phyloP scores from a whole-genome alignment of 2,329 filamentous ascomycete species.

The Aspergillus unguis region DNA sequence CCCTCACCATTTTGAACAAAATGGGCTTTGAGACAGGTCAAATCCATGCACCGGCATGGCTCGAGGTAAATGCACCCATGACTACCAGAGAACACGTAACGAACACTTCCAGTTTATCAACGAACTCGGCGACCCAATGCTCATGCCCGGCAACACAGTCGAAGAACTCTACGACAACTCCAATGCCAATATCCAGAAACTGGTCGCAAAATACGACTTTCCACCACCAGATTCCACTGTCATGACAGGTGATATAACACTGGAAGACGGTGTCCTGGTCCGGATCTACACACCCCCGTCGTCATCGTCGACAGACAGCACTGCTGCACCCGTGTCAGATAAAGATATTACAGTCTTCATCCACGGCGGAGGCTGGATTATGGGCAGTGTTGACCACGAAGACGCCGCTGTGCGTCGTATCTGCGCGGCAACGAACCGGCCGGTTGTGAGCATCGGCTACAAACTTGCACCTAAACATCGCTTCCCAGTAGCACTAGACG shows the following conservation, averaged over 20 bases:
- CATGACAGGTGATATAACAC: conserved; percentile 4
- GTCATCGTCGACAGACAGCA: not conserved
- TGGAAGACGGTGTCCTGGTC: not conserved
- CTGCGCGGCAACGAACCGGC: not conserved
- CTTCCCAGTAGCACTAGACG: conserved; percentile 13
- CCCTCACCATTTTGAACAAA: too few species aligned
- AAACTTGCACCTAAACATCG: conserved; percentile 22
- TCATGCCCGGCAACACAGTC: not conserved
- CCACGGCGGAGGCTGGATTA: conserved; percentile 16
- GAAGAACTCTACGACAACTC: not conserved
- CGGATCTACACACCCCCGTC: not conserved
- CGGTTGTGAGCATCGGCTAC: conserved; percentile 11
- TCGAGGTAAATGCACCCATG: not conserved
- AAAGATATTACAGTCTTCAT: conserved; percentile 9
- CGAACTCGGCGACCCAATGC: conserved; percentile 1
- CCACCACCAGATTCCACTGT: not conserved
- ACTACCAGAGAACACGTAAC: too few species aligned
- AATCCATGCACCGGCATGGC: not conserved
- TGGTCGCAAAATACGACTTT: conserved; percentile 3
- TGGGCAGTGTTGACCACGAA: conserved; percentile 13
- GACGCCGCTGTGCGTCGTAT: conserved; percentile 2
- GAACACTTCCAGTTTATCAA: not conserved
- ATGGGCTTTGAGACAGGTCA: not conserved
- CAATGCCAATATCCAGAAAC: conserved; percentile 1
- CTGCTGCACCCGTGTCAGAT: not conserved